These are phyloP conservation scores for Lactuca saligna DNA, from an alignment of 129 eudicot genomes.

Conservation along the genomic window DNA sequence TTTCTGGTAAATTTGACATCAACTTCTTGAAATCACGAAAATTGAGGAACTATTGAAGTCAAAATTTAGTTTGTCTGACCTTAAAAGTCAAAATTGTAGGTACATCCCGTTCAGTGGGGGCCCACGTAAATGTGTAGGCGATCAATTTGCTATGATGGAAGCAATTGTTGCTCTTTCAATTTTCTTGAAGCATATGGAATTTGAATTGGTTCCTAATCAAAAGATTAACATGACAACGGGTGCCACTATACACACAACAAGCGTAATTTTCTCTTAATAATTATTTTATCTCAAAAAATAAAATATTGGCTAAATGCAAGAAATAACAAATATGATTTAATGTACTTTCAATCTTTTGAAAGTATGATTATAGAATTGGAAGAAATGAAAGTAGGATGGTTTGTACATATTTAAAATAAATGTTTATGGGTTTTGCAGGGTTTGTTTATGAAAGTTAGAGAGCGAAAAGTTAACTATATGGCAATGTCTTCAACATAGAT, in stretches of 20 bases:
- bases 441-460: constrained; percentile 76
- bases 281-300: background rate
- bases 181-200: constrained; percentile 67
- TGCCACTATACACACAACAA: constrained; percentile 96
- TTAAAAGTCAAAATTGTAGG: constrained; percentile 38
- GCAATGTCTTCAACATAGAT: constrained; percentile 36
- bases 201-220: constrained; percentile 91
- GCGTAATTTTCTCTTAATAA: constrained; percentile 48
- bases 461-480: constrained; percentile 41
- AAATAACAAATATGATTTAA: no score
- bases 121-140: constrained; percentile 96
- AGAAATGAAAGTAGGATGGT: no score
- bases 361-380: no score
- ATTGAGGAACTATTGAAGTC: background rate
- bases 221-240: constrained; percentile 95
- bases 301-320: no score
- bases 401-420: background rate
- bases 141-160: constrained; percentile 93
- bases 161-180: constrained; percentile 89
- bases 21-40: background rate
- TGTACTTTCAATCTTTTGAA: no score
- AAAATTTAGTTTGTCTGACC: constrained; percentile 15
- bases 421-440: constrained; percentile 52
- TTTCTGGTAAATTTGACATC: background rate
- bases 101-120: constrained; percentile 97